Conservation (phyloP, 1,284 basidiomycete species). For the Leccinum huronense region DNA sequence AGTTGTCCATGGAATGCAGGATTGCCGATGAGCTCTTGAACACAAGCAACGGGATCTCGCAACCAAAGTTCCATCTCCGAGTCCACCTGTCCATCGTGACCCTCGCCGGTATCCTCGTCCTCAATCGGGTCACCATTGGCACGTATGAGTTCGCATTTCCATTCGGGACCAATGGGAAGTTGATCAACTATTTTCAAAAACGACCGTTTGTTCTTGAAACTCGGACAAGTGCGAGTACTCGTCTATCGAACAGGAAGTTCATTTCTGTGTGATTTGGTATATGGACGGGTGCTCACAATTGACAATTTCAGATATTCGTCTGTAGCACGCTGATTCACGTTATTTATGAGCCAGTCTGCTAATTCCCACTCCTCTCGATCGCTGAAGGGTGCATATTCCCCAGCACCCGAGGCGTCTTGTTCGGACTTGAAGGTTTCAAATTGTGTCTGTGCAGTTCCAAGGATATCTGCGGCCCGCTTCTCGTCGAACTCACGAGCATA, state of each 20-base stretch:
- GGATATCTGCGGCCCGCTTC: not conserved
- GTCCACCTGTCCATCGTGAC: not conserved
- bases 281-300: not conserved
- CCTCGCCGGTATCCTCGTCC: not conserved
- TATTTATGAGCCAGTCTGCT: not conserved
- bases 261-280: not conserved
- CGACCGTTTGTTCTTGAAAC: not conserved
- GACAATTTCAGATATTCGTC: not conserved
- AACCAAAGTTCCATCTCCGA: not conserved
- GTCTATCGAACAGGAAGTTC: not conserved
- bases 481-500: not conserved
- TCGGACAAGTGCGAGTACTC: not conserved
- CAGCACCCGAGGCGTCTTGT: not conserved
- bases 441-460: not conserved
- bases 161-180: not conserved
- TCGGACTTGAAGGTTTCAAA: not conserved
- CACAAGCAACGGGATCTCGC: not conserved
- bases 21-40: not conserved
- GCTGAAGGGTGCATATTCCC: not conserved
- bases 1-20: not conserved
- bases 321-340: not conserved
- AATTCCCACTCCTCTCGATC: not conserved
- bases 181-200: not conserved
- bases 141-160: not conserved
- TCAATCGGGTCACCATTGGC: not conserved